These are phyloP conservation scores for Cylindrotheca closterium DNA, from an alignment of 108 stramenopile genomes.

Conservation along the genomic window DNA sequence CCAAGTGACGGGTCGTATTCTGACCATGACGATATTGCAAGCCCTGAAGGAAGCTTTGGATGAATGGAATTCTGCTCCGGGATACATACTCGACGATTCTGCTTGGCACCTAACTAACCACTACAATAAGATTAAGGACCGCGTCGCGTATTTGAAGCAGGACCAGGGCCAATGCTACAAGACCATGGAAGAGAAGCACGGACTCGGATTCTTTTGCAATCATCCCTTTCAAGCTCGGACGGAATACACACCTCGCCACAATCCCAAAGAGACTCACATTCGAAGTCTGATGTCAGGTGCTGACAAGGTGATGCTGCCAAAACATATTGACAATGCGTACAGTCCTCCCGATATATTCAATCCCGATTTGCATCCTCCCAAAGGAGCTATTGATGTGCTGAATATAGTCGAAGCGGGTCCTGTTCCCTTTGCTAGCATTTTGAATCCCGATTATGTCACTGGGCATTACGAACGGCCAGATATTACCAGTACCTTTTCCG, in stretches of 20 bases:
- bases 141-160: slow-evolving; percentile 8
- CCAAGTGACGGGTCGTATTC: slow-evolving; percentile 52
- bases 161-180: slow-evolving; percentile 18
- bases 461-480: slow-evolving; percentile 5
- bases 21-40: slow-evolving; percentile 49
- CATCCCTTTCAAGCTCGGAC: slow-evolving; percentile 39
- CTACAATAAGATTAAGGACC: slow-evolving; percentile 40
- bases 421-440: slow-evolving; percentile 3
- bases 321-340: slow-evolving; percentile 30
- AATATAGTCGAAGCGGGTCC: slow-evolving; percentile 51
- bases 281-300: slow-evolving; percentile 35
- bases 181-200: not conserved
- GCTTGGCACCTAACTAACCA: slow-evolving; percentile 48
- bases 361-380: slow-evolving; percentile 44
- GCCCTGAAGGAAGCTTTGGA: slow-evolving; percentile 56
- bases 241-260: slow-evolving; percentile 69
- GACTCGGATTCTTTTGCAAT: slow-evolving; percentile 22
- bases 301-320: not conserved
- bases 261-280: slow-evolving; percentile 56
- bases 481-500: not conserved
- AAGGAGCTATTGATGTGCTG: slow-evolving; percentile 61
- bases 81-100: slow-evolving; percentile 48
- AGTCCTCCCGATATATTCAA: slow-evolving; percentile 60
- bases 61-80: slow-evolving; percentile 50
- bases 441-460: slow-evolving; percentile 20